Percentiles rank a stretch among this genome's conserved stretches.
Evolutionary conservation across 2,329 filamentous ascomycete genomes (phyloP).

Genomic region (Trichophyton mentagrophytes): DNA sequence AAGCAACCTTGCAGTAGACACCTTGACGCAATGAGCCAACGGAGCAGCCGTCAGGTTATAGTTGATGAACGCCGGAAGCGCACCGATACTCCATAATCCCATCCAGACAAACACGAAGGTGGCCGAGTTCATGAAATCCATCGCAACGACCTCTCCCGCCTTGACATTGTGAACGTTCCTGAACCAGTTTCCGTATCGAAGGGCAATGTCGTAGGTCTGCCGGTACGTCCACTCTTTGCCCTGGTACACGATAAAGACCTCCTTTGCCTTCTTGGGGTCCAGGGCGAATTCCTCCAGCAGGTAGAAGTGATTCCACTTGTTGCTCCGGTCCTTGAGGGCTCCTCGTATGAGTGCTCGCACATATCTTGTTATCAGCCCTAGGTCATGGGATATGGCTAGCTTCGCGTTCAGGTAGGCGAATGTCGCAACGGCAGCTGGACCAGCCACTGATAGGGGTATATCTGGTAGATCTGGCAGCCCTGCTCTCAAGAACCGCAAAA

Average conservation of each 20-base stretch:
- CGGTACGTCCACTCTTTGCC: constrained; percentile 57
- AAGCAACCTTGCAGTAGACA: constrained; percentile 53
- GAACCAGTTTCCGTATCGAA: constrained; percentile 67
- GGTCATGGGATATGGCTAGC: constrained; percentile 54
- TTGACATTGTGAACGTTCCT: constrained; percentile 50
- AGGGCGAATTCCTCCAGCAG: constrained; percentile 54
- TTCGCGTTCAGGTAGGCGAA: constrained; percentile 70
- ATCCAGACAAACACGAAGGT: constrained; percentile 62
- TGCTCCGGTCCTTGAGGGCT: constrained; percentile 40
- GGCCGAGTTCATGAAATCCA: constrained; percentile 73
- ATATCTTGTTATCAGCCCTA: constrained; percentile 44
- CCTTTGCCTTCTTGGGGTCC: constrained; percentile 38
- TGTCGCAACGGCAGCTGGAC: constrained; percentile 51
- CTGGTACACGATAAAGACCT: constrained; percentile 54
- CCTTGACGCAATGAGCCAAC: constrained; percentile 59
- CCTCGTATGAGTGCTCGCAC: constrained; percentile 36
- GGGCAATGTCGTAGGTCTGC: constrained; percentile 56
- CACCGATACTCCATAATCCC: constrained; percentile 71
- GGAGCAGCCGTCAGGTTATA: constrained; percentile 64
- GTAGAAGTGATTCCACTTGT: constrained; percentile 63
- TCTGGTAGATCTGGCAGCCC: not conserved
- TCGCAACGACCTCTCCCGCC: constrained; percentile 62
- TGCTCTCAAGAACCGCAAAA: not conserved
- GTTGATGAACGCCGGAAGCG: constrained; percentile 75
- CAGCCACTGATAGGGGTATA: constrained; percentile 28